Conservation (phyloP, 768 basidiomycete genomes). For the Mycena vulgaris region DNA sequence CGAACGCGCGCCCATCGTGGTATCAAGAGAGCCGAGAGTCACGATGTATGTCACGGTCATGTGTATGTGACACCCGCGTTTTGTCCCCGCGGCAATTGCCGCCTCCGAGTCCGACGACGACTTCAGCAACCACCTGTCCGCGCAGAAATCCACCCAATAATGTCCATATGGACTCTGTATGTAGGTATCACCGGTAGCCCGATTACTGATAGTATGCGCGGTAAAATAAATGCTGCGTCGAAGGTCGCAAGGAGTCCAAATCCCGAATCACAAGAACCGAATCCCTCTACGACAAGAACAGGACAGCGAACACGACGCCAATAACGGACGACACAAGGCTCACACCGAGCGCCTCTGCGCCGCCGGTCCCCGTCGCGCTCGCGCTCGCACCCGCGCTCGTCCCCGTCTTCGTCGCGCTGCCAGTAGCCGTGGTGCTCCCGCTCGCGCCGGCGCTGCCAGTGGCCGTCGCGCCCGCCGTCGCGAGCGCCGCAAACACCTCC, state of each 20-base stretch:
- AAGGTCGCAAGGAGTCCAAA: constrained; percentile 1
- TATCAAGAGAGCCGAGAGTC: too few relatives aligned
- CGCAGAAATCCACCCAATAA: too few relatives aligned
- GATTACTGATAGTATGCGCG: constrained; percentile 6
- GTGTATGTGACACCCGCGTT: too few relatives aligned
- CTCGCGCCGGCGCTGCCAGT: neutral
- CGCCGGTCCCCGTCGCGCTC: constrained; percentile 16
- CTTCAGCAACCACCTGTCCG: too few relatives aligned
- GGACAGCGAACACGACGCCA: constrained; percentile 39
- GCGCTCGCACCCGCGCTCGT: constrained; percentile 14
- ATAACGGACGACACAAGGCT: constrained; percentile 20
- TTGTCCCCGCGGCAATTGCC: too few relatives aligned
- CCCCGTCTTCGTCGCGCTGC: constrained; percentile 1
- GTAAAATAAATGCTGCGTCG: neutral
- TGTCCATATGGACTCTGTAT: neutral
- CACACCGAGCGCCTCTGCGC: constrained; percentile 14
- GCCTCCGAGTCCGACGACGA: too few relatives aligned
- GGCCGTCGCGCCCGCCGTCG: neutral
- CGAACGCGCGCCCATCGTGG: neutral
- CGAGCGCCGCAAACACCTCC: constrained; percentile 46
- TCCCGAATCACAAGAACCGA: too few relatives aligned
- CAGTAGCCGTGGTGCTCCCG: neutral
- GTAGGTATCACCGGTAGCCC: neutral
- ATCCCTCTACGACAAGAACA: constrained; percentile 38
- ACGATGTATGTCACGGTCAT: too few relatives aligned